phyloP scores from a whole-genome alignment of 2,329 filamentous ascomycete species.

The Fusarium sororula region DNA sequence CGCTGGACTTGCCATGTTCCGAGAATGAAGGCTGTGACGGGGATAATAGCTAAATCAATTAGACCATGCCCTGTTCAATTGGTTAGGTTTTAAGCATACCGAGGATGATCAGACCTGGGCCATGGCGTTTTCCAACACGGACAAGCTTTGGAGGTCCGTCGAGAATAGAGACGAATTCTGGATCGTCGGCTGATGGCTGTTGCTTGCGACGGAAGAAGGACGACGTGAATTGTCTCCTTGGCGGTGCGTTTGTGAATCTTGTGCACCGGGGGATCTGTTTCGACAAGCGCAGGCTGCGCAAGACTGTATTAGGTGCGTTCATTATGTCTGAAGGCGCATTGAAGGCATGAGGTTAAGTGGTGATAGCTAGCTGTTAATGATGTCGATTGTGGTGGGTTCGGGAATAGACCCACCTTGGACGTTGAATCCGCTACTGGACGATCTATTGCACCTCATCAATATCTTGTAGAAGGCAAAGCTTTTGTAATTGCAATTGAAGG shows the following conservation, averaged over 20 bases:
- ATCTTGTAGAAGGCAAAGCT: background rate
- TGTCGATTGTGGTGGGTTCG: conserved; percentile 26
- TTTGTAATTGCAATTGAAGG: background rate
- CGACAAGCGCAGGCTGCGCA: conserved; percentile 39
- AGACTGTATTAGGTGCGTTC: conserved; percentile 42
- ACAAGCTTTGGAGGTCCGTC: conserved; percentile 87
- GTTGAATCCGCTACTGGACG: background rate
- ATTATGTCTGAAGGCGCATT: conserved; percentile 34
- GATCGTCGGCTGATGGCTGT: conserved; percentile 73
- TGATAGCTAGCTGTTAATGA: conserved; percentile 15
- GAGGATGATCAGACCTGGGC: conserved; percentile 81
- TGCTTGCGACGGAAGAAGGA: conserved; percentile 36
- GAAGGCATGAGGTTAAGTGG: background rate
- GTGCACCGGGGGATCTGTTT: conserved; percentile 14
- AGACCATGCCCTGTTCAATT: background rate
- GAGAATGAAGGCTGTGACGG: conserved; percentile 86
- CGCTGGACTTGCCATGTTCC: conserved; percentile 97
- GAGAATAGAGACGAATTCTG: conserved; percentile 83
- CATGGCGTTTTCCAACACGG: conserved; percentile 76
- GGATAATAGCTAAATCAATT: conserved; percentile 73
- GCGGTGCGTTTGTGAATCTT: conserved; percentile 14
- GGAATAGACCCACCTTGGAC: conserved; percentile 12
- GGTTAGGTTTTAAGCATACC: conserved; percentile 53
- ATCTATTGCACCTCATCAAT: background rate
- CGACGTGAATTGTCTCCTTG: conserved; percentile 28